A percentile compares a stretch with the other conserved stretches of the same genome.
phyloP scores from a whole-genome alignment of 1,284 basidiomycete species.

The Afroboletus lepidellus region DNA sequence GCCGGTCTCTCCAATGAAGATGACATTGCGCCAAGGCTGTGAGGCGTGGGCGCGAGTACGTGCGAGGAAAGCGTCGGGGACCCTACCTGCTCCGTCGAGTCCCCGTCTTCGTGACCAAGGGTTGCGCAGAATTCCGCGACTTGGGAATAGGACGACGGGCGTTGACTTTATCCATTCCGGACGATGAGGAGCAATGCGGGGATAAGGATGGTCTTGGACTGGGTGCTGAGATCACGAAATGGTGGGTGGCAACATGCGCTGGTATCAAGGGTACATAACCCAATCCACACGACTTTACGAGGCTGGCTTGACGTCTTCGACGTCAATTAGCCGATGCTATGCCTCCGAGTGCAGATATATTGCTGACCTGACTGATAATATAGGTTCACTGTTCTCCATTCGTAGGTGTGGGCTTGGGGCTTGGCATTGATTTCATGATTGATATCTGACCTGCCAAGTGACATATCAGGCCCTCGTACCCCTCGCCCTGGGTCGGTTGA shows the following conservation, averaged over 20 bases:
- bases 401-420: neutral
- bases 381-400: no score
- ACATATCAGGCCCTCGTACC: neutral
- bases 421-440: slow-evolving; percentile 7
- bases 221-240: neutral
- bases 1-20: slow-evolving; percentile 31
- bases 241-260: neutral
- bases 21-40: slow-evolving; percentile 21
- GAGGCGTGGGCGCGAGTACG: slow-evolving; percentile 3
- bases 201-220: neutral
- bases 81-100: slow-evolving; percentile 11
- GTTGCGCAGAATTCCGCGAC: neutral
- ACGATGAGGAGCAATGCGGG: neutral
- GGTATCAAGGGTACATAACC: neutral
- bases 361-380: neutral
- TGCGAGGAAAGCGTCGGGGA: neutral
- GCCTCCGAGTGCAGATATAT: neutral
- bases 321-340: neutral
- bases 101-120: neutral
- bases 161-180: neutral
- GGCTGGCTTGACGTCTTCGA: no score
- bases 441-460: neutral
- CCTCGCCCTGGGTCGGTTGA: neutral
- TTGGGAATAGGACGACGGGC: neutral
- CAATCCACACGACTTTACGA: no score